Base-by-base conservation (phyloP, 2,329 filamentous ascomycete species). In the Fusarium agapanthi region DNA sequence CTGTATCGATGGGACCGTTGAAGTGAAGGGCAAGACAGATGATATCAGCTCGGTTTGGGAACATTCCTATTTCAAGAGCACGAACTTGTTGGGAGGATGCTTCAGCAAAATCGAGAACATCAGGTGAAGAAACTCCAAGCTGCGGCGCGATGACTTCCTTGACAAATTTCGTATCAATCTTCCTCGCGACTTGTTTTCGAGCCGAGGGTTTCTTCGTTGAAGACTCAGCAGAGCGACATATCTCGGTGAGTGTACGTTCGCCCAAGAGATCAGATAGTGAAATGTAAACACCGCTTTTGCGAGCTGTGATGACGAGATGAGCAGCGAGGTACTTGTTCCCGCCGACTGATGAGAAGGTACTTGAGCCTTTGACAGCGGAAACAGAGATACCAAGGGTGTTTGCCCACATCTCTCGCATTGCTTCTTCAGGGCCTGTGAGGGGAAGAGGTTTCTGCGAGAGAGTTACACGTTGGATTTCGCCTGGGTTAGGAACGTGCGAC, bases 1-100 rank as follows among this genome's bases (percentile, higher is more conserved):
- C 80, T 48, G 78, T 72, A 35, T 84, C 80, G 0, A 88, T 73
- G 0, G 81, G 76, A 0, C 86, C 86, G 30, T 80, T 84, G 77
- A 87, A 86, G 38, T 82, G 84, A 65, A 89, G 82, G 4, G 85
- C 77, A 7, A 88, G 79, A 72, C 86, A 87, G 71, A 83, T 81
- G 47, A 88, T 78, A 63, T 86, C 85, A 2, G 83, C 85, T 1
- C 82, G 81, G 1, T 79, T 80, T 22, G 78, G 80, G 12, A 86
- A 81, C 78, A 88, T 83, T 12, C 81, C 84, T 3, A 86, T 79
- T 75, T 88, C 87, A 35, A 88, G 82, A 65, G 81, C 83, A 28
- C 82, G 82, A 5, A 86, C 81, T 75, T 88, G 87, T 3, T 85
- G 80, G 1, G 85, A 79, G 0, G 86, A 84, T 1, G 86, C 86